Evolutionary conservation across 2,329 filamentous ascomycete species (phyloP).

Genomic region (Cucurbitaria berberidis): DNA sequence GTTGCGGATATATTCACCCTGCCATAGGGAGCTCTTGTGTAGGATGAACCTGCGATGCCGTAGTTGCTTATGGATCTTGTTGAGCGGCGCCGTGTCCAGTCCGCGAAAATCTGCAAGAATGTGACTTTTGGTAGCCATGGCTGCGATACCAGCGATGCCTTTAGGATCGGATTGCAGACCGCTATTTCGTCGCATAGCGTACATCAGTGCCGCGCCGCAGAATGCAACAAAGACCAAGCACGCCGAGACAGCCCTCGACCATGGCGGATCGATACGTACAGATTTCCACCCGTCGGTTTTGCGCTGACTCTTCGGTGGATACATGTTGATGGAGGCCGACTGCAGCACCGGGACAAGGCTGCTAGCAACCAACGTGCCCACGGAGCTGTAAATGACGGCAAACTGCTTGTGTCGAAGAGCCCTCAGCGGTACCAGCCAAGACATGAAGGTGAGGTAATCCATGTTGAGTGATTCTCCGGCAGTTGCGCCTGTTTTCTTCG

Average conservation of each 20-base stretch:
- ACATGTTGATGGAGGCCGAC: slow-evolving; percentile 66
- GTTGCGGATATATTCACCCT: slow-evolving; percentile 60
- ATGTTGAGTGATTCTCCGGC: slow-evolving; percentile 68
- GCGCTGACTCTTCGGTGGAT: slow-evolving; percentile 58
- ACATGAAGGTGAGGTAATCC: slow-evolving; percentile 74
- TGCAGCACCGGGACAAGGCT: slow-evolving; percentile 73
- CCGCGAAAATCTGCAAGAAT: slow-evolving; percentile 77
- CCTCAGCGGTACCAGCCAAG: slow-evolving; percentile 67
- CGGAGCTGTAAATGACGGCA: slow-evolving; percentile 70
- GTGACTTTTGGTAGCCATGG: slow-evolving; percentile 76
- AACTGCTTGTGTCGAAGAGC: slow-evolving; percentile 69
- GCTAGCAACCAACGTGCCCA: slow-evolving; percentile 69
- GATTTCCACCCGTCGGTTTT: slow-evolving; percentile 57
- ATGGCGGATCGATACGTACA: slow-evolving; percentile 63
- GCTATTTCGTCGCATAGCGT: slow-evolving; percentile 67
- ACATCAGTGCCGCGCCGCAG: slow-evolving; percentile 64
- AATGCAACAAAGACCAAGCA: slow-evolving; percentile 64
- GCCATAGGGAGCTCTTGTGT: slow-evolving; percentile 73
- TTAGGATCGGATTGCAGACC: slow-evolving; percentile 72
- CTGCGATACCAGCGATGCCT: slow-evolving; percentile 74
- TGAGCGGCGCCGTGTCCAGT: slow-evolving; percentile 70
- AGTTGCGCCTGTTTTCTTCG: slow-evolving; percentile 44
- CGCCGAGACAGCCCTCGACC: slow-evolving; percentile 66
- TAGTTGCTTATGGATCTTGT: slow-evolving; percentile 72
- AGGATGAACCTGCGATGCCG: slow-evolving; percentile 71